Evolutionary conservation across 1,284 basidiomycete genomes (phyloP).

Genomic region (Naganishia sp.): DNA sequence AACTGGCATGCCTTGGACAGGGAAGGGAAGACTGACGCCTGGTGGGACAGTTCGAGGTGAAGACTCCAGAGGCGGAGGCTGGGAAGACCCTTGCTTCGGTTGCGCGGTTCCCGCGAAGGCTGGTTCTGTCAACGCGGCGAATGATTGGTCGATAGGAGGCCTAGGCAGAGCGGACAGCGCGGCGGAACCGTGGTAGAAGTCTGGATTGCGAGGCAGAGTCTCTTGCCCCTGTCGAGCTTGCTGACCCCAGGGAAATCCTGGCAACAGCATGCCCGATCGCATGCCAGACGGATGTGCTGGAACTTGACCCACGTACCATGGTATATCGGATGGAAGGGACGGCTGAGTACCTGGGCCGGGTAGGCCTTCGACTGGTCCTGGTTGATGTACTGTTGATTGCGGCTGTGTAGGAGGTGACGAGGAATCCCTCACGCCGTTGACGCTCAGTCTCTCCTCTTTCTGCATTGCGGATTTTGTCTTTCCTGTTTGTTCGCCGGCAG

Average conservation of each 20-base stretch:
- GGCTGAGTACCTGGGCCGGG: not conserved
- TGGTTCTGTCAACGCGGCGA: not conserved
- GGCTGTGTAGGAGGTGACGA: not conserved
- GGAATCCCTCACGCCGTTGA: no score
- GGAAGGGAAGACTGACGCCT: conserved; percentile 1
- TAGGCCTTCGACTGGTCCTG: no score
- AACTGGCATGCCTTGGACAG: not conserved
- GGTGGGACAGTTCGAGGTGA: conserved; percentile 12
- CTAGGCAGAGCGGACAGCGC: not conserved
- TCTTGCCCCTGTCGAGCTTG: conserved; percentile 2
- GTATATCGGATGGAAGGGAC: not conserved
- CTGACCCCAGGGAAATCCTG: conserved; percentile 3
- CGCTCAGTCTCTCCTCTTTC: no score
- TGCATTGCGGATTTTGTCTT: no score
- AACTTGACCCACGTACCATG: not conserved
- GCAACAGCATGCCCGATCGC: not conserved
- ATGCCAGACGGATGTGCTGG: not conserved
- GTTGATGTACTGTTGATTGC: not conserved
- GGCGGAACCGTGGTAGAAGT: not conserved
- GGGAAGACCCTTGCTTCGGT: not conserved
- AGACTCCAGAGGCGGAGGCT: not conserved
- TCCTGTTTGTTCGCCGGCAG: no score
- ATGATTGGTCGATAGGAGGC: not conserved
- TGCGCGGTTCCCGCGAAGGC: not conserved
- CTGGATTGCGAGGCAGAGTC: not conserved